A percentile compares a stretch with the other conserved stretches of the same genome.
phyloP scores from a whole-genome alignment of 2,329 filamentous ascomycete species.

The Dryadomyces sulphureus region DNA sequence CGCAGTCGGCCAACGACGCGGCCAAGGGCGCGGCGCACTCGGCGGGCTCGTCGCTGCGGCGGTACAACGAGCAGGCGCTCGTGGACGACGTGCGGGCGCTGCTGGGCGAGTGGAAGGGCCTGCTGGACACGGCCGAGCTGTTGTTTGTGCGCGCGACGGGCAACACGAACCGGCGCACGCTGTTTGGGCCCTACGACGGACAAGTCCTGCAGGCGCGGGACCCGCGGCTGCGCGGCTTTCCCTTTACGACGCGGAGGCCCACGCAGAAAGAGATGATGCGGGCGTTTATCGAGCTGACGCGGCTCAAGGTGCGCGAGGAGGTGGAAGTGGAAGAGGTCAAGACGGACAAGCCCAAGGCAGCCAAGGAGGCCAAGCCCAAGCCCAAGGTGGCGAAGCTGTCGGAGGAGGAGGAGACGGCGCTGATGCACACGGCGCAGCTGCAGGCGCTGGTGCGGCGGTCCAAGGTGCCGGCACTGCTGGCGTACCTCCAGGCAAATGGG shows the following conservation, averaged over 20 bases:
- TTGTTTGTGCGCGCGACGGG: conserved; percentile 85
- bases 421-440: conserved; percentile 77
- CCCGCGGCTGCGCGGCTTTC: conserved; percentile 68
- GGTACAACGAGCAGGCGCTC: conserved; percentile 87
- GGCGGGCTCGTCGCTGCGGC: conserved; percentile 73
- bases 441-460: conserved; percentile 78
- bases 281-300: conserved; percentile 82
- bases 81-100: conserved; percentile 76
- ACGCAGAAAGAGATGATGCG: conserved; percentile 93
- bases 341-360: conserved; percentile 19
- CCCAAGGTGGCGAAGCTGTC: background rate
- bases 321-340: conserved; percentile 23
- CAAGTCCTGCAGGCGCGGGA: conserved; percentile 73
- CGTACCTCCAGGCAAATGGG: conserved; percentile 66
- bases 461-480: conserved; percentile 73
- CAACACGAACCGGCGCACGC: conserved; percentile 66
- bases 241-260: conserved; percentile 80
- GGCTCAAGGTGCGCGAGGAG: conserved; percentile 54
- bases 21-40: conserved; percentile 92
- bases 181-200: conserved; percentile 84
- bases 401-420: conserved; percentile 70
- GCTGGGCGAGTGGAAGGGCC: conserved; percentile 66
- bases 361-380: conserved; percentile 51
- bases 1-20: conserved; percentile 85
- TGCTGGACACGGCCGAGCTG: conserved; percentile 73